Evolutionary conservation across 805 yeast species (phyloP).

Genomic region (Torulaspora gathmanii): DNA sequence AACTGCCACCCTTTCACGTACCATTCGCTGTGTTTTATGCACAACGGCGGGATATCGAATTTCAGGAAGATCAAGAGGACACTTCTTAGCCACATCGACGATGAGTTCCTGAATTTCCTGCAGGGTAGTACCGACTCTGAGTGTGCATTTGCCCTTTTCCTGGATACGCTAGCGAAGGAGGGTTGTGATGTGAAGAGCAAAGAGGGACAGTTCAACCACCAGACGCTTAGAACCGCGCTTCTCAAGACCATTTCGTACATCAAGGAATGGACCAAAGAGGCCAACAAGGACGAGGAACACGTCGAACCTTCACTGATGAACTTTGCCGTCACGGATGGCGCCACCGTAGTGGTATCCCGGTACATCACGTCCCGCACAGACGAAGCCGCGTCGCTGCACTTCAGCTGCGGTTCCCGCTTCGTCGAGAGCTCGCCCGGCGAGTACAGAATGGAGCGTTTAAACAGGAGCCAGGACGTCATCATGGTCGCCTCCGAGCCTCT

Average conservation of each 20-base stretch:
- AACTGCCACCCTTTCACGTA: constrained; percentile 95
- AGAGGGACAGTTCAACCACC: constrained; percentile 48
- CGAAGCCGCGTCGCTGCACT: constrained; percentile 94
- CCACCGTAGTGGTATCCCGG: constrained; percentile 76
- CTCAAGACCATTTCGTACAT: constrained; percentile 67
- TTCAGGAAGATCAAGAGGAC: constrained; percentile 69
- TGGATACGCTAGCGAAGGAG: constrained; percentile 68
- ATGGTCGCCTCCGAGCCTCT: constrained; percentile 96
- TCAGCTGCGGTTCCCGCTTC: constrained; percentile 88
- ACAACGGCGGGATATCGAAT: constrained; percentile 83
- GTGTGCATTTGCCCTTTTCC: constrained; percentile 84
- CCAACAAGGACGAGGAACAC: constrained; percentile 37
- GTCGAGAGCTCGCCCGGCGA: constrained; percentile 87
- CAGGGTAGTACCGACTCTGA: constrained; percentile 97
- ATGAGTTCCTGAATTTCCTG: constrained; percentile 69
- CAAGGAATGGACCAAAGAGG: constrained; percentile 72
- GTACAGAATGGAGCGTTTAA: constrained; percentile 89
- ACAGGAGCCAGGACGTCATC: constrained; percentile 89
- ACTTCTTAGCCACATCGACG: constrained; percentile 67
- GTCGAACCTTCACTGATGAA: constrained; percentile 80
- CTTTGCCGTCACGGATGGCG: constrained; percentile 94
- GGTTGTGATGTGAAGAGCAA: constrained; percentile 64
- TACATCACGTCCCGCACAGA: constrained; percentile 85
- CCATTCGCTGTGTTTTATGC: constrained; percentile 91
- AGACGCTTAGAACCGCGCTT: constrained; percentile 60